A percentile compares a stretch with the other conserved stretches of the same genome.
Conservation (phyloP, 2,329 filamentous ascomycete species). For the Rutstroemia sydowiana region DNA sequence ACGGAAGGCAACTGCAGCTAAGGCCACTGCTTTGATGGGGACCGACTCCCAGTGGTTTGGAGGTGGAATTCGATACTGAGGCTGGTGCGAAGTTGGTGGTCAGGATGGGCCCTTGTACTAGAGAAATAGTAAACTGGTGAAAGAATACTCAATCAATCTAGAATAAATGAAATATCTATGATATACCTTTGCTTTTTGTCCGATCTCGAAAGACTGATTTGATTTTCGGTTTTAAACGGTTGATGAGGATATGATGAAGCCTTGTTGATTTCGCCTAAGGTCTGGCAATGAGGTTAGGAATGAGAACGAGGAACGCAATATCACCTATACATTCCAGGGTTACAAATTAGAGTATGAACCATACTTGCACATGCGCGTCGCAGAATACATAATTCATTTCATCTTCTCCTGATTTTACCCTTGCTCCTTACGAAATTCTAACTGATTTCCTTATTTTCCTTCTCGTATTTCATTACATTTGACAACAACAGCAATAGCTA, state of each 20-base stretch:
- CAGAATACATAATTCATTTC: neutral
- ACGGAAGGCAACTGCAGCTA: neutral
- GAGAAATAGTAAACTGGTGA: too few species aligned
- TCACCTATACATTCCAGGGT: constrained; percentile 6
- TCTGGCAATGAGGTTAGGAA: neutral
- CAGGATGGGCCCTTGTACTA: too few species aligned
- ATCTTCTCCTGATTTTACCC: neutral
- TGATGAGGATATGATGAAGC: neutral
- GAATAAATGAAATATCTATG: too few species aligned
- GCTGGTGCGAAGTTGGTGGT: too few species aligned
- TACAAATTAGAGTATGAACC: neutral
- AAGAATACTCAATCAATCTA: too few species aligned
- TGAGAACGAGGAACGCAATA: neutral
- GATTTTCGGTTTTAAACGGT: too few species aligned
- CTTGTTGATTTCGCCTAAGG: neutral
- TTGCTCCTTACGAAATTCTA: neutral
- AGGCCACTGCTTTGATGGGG: too few species aligned
- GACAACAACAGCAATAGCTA: neutral
- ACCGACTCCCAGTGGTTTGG: too few species aligned
- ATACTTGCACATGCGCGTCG: neutral
- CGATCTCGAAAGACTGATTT: too few species aligned
- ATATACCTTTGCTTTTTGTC: too few species aligned
- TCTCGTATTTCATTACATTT: neutral
- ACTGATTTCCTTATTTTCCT: neutral
- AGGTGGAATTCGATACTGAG: too few species aligned